Evolutionary conservation across 441 rosid species (phyloP), one percentile per base, ranked within the genome.

Genomic region (Kokia cookei): DNA sequence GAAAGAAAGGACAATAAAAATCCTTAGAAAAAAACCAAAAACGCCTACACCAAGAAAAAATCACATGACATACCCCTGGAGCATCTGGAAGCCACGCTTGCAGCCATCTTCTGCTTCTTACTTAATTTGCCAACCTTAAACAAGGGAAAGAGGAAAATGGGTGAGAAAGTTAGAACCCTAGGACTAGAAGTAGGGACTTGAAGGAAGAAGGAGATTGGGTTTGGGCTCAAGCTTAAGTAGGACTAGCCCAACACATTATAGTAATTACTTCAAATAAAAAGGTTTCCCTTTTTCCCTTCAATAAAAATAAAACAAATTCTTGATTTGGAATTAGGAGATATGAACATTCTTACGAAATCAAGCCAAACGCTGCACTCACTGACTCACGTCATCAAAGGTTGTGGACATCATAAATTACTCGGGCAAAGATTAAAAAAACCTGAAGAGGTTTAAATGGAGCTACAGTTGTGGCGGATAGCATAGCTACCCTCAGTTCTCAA

Each of bases 91-190:
- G 58, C 58, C 4, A 65, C 40, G 14, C 65, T 74, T 51, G 65
- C 77, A 65, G 77, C 77, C 77, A 74, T 74, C 19, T 62, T 19
- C 26, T 53, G 15, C 54, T 65, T 73, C 14, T 35, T 27, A 37
- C 26, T 69, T n/a, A 32, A 32, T 51, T 68, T 61, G 27, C n/a
- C 47, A 69, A 32, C 29, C 69, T 19, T 10, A 10, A 64, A 14
- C 22, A 51, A 17, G 48, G 47, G 48, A 37, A n/a, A 4, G 40
- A 0, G 67, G 37, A 37, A 43, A 69, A 51, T 51, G 72, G 10
- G 22, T 32, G 29, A 51, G 51, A 19, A 29, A 50, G 14, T 47
- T 2, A 15, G 15, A 37, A 48, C 40, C 54, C 12, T 59, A 59
- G 37, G 35, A 26, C n/a, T 57, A 11, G 1, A 29, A 11, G 54